phyloP scores from a whole-genome alignment of 2,329 filamentous ascomycete species.

The Sporothrix brasiliensis region DNA sequence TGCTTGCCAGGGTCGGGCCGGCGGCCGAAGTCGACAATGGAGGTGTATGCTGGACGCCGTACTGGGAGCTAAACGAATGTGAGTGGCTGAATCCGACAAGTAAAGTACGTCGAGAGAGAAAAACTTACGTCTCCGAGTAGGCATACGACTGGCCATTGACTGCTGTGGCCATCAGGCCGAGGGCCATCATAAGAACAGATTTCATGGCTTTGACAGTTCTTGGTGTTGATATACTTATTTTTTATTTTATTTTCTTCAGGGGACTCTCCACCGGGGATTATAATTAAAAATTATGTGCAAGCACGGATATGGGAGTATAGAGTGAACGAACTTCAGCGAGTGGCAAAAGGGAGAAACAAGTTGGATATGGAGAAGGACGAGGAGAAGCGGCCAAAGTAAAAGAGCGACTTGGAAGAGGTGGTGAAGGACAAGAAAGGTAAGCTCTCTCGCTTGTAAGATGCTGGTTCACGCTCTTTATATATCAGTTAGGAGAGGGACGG shows the following conservation, averaged over 20 bases:
- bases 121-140: conserved; percentile 8
- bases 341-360: background rate
- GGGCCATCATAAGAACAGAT: background rate
- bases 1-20: conserved; percentile 9
- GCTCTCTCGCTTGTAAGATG: conserved; percentile 13
- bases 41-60: conserved; percentile 1
- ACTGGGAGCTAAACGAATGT: conserved; percentile 11
- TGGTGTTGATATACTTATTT: background rate
- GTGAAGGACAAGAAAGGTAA: conserved; percentile 1
- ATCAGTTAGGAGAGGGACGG: background rate
- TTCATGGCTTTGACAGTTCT: conserved; percentile 6
- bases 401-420: conserved; percentile 7
- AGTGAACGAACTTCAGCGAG: conserved; percentile 7
- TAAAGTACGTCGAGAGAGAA: background rate
- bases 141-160: conserved; percentile 6
- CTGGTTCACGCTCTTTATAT: conserved; percentile 13
- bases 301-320: background rate
- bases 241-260: background rate
- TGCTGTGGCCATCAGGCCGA: background rate
- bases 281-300: conserved; percentile 6
- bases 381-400: background rate
- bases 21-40: background rate
- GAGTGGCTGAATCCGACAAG: background rate
- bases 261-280: background rate
- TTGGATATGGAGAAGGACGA: background rate